Conservation (phyloP, 352 stramenopile species). For the Thraustochytrium sp. region DNA sequence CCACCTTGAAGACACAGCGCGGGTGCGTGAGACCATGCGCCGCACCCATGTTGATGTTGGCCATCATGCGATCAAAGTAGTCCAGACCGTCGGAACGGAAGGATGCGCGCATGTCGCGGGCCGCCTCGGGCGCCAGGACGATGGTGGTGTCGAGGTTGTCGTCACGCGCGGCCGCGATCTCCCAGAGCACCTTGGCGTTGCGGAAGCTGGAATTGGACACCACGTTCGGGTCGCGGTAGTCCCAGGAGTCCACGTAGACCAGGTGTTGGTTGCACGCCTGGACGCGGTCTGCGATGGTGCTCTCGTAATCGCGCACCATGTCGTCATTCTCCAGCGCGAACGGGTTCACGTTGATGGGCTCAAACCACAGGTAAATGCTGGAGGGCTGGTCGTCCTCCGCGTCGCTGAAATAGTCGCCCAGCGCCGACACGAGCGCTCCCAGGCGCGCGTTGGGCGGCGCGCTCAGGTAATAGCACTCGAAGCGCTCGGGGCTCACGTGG, state of each 20-base stretch:
- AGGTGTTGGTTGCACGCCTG: background rate
- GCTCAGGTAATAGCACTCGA: background rate
- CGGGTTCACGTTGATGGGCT: background rate
- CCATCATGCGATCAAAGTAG: background rate
- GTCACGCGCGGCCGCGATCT: background rate
- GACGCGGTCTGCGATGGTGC: background rate
- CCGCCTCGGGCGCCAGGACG: background rate
- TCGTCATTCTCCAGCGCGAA: background rate
- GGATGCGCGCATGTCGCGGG: background rate
- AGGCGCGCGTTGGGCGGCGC: background rate
- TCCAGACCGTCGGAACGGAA: background rate
- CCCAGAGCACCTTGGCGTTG: background rate
- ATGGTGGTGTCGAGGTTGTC: background rate
- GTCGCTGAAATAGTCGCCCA: background rate
- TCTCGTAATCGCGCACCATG: background rate
- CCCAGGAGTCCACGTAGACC: conserved; percentile 8
- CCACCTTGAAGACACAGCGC: background rate
- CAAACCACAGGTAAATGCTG: conserved; percentile 15
- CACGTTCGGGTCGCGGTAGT: too few species aligned
- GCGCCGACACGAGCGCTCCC: background rate
- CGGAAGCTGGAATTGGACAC: background rate
- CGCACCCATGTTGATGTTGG: background rate
- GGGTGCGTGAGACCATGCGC: background rate
- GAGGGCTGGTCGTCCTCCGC: background rate
- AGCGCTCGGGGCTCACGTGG: background rate